Evolutionary conservation across 2,329 filamentous ascomycete species (phyloP).

Genomic region (Fusarium sp.): DNA sequence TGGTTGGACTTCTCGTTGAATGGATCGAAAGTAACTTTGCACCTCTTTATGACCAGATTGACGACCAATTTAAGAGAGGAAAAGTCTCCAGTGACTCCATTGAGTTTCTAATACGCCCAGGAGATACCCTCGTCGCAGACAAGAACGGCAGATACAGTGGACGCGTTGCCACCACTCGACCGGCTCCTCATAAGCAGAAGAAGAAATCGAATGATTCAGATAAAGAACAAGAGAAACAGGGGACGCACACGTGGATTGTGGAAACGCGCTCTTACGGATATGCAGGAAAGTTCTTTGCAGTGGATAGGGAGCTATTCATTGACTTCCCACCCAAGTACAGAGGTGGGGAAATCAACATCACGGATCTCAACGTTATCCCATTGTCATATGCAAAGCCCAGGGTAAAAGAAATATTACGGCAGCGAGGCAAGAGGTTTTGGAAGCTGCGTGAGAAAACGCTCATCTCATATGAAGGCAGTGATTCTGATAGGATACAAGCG

Average conservation of each 20-base stretch:
- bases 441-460: neutral
- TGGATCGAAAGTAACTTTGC: slow-evolving; percentile 3
- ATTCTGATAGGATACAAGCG: neutral
- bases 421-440: neutral
- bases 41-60: neutral
- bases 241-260: neutral
- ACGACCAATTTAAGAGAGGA: neutral
- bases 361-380: neutral
- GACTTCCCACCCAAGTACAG: neutral
- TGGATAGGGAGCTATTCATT: neutral
- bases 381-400: neutral
- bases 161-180: neutral
- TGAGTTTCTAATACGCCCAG: neutral
- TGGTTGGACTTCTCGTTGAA: neutral
- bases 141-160: neutral
- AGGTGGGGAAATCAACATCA: neutral
- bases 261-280: neutral
- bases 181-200: neutral
- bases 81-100: neutral
- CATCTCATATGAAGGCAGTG: neutral
- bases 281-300: neutral
- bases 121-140: neutral
- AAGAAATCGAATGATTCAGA: neutral
- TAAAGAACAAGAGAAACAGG: neutral
- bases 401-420: neutral